Conservation (phyloP, 192 early-diverging fungal species). For the Entophlyctis luteolus region DNA sequence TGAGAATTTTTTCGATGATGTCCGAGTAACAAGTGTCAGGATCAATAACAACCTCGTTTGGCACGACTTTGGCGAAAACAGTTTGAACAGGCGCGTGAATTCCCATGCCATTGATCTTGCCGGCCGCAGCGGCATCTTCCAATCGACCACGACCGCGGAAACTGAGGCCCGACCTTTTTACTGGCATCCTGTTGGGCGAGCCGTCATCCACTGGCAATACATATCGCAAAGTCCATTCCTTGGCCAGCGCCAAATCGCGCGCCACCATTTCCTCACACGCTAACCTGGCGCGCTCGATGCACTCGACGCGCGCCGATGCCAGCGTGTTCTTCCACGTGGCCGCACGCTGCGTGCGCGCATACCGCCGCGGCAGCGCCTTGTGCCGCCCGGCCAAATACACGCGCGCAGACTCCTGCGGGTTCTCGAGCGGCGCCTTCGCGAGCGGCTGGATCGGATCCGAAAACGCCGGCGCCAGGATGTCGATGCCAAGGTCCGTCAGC, state of each 20-base stretch:
- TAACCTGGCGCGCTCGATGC: not conserved
- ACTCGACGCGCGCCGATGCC: not conserved
- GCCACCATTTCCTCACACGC: slow-evolving; percentile 3
- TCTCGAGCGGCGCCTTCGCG: slow-evolving; percentile 38
- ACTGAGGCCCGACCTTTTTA: slow-evolving; percentile 27
- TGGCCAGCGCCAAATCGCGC: slow-evolving; percentile 7
- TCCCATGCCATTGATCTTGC: not conserved
- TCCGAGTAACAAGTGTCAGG: not conserved
- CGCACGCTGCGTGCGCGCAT: slow-evolving; percentile 30
- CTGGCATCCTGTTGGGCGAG: not conserved
- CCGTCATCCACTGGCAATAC: not conserved
- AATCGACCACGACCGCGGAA: slow-evolving; percentile 33
- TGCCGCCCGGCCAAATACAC: slow-evolving; percentile 33
- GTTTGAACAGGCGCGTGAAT: not conserved
- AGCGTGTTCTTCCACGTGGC: slow-evolving; percentile 35
- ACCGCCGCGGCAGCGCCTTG: slow-evolving; percentile 36
- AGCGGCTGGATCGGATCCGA: slow-evolving; percentile 30
- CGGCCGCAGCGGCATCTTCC: slow-evolving; percentile 5
- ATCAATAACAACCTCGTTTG: not conserved
- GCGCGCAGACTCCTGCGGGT: slow-evolving; percentile 38
- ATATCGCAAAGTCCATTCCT: not conserved
- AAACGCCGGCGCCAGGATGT: slow-evolving; percentile 39
- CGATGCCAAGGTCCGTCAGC: slow-evolving; percentile 50
- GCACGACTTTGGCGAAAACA: not conserved
- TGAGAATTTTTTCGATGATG: not conserved